Conservation (phyloP, 2,329 filamentous ascomycete species). For the Scolecobasidium constrictum region DNA sequence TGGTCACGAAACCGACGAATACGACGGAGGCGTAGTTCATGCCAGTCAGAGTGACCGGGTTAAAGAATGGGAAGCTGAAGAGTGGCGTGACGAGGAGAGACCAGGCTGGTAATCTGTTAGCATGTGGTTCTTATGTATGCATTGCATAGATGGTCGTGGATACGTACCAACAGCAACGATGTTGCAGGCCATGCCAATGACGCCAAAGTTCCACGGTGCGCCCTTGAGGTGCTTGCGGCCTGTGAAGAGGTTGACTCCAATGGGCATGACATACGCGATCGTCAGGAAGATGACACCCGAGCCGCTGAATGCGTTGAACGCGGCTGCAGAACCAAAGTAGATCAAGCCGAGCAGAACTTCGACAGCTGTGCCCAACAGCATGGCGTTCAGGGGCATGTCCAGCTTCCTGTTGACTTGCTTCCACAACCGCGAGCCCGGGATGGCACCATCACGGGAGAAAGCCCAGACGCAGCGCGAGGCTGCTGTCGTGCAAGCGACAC, state of each 20-base stretch:
- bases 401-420: constrained; percentile 38
- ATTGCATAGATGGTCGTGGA: too few relatives aligned
- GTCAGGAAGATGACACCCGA: constrained; percentile 44
- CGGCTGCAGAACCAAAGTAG: constrained; percentile 19
- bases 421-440: constrained; percentile 38
- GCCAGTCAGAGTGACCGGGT: too few relatives aligned
- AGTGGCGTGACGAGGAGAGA: too few relatives aligned
- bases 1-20: neutral
- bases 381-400: constrained; percentile 40
- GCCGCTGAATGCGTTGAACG: constrained; percentile 43
- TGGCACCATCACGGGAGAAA: constrained; percentile 41
- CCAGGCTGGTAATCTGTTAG: too few relatives aligned
- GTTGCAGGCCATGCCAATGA: too few relatives aligned
- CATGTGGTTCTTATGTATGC: too few relatives aligned
- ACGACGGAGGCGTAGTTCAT: neutral
- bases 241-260: constrained; percentile 53
- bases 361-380: constrained; percentile 34
- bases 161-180: too few relatives aligned
- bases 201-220: constrained; percentile 13
- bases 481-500: constrained; percentile 39
- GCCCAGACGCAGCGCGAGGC: constrained; percentile 44
- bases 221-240: constrained; percentile 41
- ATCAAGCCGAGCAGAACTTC: constrained; percentile 31
- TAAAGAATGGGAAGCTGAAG: too few relatives aligned
- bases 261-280: constrained; percentile 46